Evolutionary conservation across 2,329 filamentous ascomycete species (phyloP).

Genomic region (Calonectria pteridis): DNA sequence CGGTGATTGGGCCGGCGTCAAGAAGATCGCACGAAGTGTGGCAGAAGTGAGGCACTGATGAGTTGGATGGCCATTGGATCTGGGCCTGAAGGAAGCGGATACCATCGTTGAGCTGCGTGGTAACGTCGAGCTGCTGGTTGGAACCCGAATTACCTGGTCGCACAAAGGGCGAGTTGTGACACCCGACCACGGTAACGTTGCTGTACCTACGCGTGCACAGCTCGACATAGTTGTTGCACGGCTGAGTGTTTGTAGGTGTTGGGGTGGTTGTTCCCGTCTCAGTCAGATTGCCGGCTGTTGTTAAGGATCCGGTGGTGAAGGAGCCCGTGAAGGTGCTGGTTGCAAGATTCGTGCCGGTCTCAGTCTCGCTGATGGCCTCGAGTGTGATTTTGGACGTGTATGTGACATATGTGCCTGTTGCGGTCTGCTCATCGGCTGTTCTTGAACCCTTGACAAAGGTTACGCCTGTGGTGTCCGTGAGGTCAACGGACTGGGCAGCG

Average conservation of each 20-base stretch:
- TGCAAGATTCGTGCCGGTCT: constrained; percentile 40
- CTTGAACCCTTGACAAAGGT: constrained; percentile 54
- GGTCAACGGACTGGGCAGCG: constrained; percentile 45
- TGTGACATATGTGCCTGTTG: constrained; percentile 43
- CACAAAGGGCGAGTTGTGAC: constrained; percentile 87
- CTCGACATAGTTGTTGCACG: constrained; percentile 84
- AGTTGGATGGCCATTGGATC: constrained; percentile 69
- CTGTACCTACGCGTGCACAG: constrained; percentile 82
- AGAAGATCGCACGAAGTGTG: constrained; percentile 87
- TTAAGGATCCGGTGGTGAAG: constrained; percentile 50
- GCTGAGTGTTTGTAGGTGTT: constrained; percentile 76
- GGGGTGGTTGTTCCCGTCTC: constrained; percentile 54
- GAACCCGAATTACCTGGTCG: constrained; percentile 77
- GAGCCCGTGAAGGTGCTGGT: constrained; percentile 61
- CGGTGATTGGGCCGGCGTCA: constrained; percentile 81
- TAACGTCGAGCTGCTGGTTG: constrained; percentile 79
- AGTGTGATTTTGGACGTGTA: constrained; percentile 44
- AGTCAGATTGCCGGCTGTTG: constrained; percentile 55
- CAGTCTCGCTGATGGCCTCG: constrained; percentile 26
- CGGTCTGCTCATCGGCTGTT: constrained; percentile 51
- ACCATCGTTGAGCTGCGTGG: constrained; percentile 82
- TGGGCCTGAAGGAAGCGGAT: constrained; percentile 74
- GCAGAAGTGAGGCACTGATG: constrained; percentile 77
- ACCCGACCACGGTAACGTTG: constrained; percentile 83
- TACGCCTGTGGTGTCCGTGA: constrained; percentile 49